Percentiles rank a stretch among this genome's conserved stretches.
phyloP scores from a whole-genome alignment of 2,329 filamentous ascomycete genomes.

The Arthrobotrys iridis region DNA sequence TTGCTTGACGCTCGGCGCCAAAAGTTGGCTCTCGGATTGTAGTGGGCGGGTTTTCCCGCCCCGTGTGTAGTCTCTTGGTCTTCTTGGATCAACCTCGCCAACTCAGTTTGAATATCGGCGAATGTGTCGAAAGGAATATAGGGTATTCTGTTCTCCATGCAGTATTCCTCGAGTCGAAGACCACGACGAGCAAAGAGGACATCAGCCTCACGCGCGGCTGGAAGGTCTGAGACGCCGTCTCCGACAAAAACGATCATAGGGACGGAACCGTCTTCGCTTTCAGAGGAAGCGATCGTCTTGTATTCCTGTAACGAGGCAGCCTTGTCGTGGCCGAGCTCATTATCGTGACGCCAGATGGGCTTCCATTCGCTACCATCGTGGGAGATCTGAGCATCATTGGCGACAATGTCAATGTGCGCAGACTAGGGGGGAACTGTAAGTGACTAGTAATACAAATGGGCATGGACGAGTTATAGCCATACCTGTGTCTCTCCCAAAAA shows the following conservation, averaged over 20 bases:
- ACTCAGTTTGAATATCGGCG: slow-evolving; percentile 71
- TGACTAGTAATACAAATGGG: background rate
- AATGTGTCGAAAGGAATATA: slow-evolving; percentile 74
- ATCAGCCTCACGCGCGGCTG: slow-evolving; percentile 73
- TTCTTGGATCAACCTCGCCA: slow-evolving; percentile 69
- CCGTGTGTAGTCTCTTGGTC: slow-evolving; percentile 72
- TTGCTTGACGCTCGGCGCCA: slow-evolving; percentile 73
- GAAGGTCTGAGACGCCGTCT: slow-evolving; percentile 74
- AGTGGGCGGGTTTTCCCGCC: slow-evolving; percentile 69
- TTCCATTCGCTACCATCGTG: slow-evolving; percentile 71
- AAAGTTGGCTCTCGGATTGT: slow-evolving; percentile 75
- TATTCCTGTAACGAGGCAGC: slow-evolving; percentile 72
- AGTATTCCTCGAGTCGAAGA: slow-evolving; percentile 73
- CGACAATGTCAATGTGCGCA: slow-evolving; percentile 72
- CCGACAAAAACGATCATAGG: slow-evolving; percentile 76
- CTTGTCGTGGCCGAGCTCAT: slow-evolving; percentile 74
- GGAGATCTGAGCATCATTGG: slow-evolving; percentile 72
- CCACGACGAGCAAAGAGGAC: slow-evolving; percentile 75
- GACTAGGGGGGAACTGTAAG: slow-evolving; percentile 61
- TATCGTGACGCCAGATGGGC: slow-evolving; percentile 74
- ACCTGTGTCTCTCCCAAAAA: slow-evolving; percentile 71
- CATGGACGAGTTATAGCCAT: background rate
- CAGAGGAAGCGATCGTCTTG: slow-evolving; percentile 66
- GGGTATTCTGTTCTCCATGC: slow-evolving; percentile 69
- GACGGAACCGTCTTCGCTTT: slow-evolving; percentile 70